Evolutionary conservation across 2,329 filamentous ascomycete species (phyloP).

Genomic region (Tympanopsis confertula): DNA sequence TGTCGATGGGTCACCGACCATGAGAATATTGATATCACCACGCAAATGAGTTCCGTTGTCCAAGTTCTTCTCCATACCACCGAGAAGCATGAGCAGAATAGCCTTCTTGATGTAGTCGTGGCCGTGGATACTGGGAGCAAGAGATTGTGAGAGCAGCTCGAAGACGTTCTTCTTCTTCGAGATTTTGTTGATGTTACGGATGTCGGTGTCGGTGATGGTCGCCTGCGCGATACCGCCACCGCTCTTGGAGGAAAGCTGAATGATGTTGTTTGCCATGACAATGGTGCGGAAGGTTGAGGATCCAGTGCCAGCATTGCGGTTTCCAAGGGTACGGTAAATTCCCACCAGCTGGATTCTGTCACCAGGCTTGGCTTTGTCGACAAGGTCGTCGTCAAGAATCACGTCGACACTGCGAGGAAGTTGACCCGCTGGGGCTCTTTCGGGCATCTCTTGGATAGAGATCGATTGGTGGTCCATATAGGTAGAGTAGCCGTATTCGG

Average conservation of each 20-base stretch:
- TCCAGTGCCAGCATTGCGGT: constrained; percentile 53
- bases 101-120: constrained; percentile 71
- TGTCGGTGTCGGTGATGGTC: constrained; percentile 63
- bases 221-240: constrained; percentile 64
- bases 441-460: constrained; percentile 71
- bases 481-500: constrained; percentile 63
- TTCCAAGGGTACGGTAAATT: constrained; percentile 61
- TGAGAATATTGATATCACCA: constrained; percentile 70
- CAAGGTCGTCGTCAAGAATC: constrained; percentile 64
- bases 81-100: constrained; percentile 60
- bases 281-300: constrained; percentile 65
- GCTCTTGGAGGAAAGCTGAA: constrained; percentile 65
- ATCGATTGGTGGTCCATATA: constrained; percentile 69
- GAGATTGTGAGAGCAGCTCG: constrained; percentile 58
- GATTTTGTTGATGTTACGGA: constrained; percentile 69
- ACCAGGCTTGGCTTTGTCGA: constrained; percentile 63
- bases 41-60: constrained; percentile 68
- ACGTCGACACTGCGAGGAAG: constrained; percentile 64
- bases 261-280: constrained; percentile 63
- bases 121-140: constrained; percentile 66
- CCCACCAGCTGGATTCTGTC: constrained; percentile 69
- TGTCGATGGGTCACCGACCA: constrained; percentile 70
- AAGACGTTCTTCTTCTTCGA: constrained; percentile 64
- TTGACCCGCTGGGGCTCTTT: constrained; percentile 63
- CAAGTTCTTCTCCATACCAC: constrained; percentile 68